Percentiles rank a stretch among this genome's conserved stretches.
phyloP scores from a whole-genome alignment of 1,284 basidiomycete genomes.

The Ceratobasidium sp. region DNA sequence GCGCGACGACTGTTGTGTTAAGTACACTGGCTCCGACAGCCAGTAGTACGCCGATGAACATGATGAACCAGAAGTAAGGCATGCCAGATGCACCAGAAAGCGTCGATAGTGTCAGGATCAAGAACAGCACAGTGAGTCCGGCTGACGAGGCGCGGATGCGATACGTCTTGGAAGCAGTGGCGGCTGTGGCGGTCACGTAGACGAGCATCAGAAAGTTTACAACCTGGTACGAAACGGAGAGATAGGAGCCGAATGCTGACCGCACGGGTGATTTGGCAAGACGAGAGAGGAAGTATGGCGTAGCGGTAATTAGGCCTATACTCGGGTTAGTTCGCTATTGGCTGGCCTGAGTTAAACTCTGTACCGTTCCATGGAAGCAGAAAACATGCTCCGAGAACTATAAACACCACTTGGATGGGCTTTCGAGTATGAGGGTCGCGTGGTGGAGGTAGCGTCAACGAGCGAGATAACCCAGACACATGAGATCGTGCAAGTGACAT shows the following conservation, averaged over 20 bases:
- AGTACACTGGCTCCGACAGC: slow-evolving; percentile 48
- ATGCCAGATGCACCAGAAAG: not conserved
- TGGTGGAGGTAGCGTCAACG: slow-evolving; percentile 29
- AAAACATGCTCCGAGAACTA: slow-evolving; percentile 50
- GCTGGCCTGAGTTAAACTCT: not conserved
- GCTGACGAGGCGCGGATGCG: slow-evolving; percentile 40
- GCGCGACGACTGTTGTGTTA: slow-evolving; percentile 49
- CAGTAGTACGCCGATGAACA: slow-evolving; percentile 50
- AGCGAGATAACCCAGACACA: slow-evolving; percentile 22
- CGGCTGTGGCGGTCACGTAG: slow-evolving; percentile 43
- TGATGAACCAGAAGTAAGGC: slow-evolving; percentile 36
- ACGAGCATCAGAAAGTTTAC: slow-evolving; percentile 43
- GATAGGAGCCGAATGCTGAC: slow-evolving; percentile 49
- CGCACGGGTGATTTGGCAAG: slow-evolving; percentile 40
- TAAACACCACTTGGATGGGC: slow-evolving; percentile 63
- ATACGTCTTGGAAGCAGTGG: slow-evolving; percentile 33
- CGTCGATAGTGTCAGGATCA: slow-evolving; percentile 41
- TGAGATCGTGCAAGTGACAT: slow-evolving; percentile 35
- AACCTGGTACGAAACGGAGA: slow-evolving; percentile 36
- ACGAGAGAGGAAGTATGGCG: slow-evolving; percentile 44
- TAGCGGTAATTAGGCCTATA: slow-evolving; percentile 43
- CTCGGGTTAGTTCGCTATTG: not conserved
- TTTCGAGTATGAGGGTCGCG: slow-evolving; percentile 36
- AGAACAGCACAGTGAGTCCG: slow-evolving; percentile 46
- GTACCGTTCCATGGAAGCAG: slow-evolving; percentile 37